Percentiles rank a stretch among this genome's conserved stretches.
Conservation (phyloP, 345 rosid species). For the Eucalyptus tenuipes region DNA sequence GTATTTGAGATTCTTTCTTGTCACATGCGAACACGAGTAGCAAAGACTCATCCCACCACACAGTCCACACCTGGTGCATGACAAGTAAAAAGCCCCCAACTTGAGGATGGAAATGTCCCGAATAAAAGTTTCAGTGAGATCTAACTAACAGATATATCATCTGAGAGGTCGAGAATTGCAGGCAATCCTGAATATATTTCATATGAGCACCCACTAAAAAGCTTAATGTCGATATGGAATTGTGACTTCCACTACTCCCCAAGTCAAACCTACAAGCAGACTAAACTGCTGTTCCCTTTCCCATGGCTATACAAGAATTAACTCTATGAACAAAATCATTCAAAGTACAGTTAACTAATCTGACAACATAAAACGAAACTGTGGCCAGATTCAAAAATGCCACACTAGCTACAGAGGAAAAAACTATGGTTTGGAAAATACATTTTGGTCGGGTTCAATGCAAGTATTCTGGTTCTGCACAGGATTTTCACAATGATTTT, state of each 20-base stretch:
- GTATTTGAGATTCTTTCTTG: background rate
- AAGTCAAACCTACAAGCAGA: background rate
- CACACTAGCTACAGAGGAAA: slow-evolving; percentile 1
- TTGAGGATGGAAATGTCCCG: background rate
- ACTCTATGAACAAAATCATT: background rate
- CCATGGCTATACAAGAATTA: background rate
- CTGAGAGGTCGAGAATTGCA: background rate
- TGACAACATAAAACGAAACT: background rate
- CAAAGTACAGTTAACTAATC: background rate
- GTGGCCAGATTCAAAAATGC: background rate
- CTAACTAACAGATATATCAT: background rate
- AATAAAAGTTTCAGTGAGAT: background rate
- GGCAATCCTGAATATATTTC: background rate
- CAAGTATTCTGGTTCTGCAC: background rate
- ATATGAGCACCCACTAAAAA: background rate
- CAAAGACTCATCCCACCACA: background rate
- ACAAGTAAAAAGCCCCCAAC: background rate
- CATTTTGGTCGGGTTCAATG: background rate
- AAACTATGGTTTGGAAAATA: background rate
- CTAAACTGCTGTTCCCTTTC: background rate
- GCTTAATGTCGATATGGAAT: background rate
- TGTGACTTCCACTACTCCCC: background rate
- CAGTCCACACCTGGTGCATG: background rate
- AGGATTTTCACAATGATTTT: background rate
- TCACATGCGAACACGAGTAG: background rate